Evolutionary conservation across 2,329 filamentous ascomycete genomes (phyloP), one percentile per base, ranked within the genome.

Genomic region (Triangularia setosa): DNA sequence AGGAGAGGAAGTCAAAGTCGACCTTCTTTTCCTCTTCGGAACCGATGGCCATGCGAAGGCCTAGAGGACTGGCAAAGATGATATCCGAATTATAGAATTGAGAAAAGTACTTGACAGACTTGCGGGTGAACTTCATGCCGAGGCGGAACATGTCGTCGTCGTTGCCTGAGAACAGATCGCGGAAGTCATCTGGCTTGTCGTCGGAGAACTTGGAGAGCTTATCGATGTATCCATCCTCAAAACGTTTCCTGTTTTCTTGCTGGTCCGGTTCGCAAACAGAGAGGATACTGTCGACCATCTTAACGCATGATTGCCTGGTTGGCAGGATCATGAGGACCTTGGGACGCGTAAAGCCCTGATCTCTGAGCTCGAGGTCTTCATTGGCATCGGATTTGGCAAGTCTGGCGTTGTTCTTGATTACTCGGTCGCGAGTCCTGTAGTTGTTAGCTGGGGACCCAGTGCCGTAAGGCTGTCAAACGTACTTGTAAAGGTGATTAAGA

Each of bases 71-170:
- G 23, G 92, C 93, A 61, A 99, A 83, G 62, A 99, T 92, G 69
- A 99, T 93, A 75, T 99, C 95, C 9, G 93, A 97, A 75, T 90
- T 94, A 81, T 98, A 98, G 76, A 99, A 99, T 67, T 93, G 90
- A 0, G 94, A 86, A 79, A 96, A 99, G 75, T 91, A 95, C 75
- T 97, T 98, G 74, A 98, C 83, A 0, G 93, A 96, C 78, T 97
- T 98, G 66, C 95, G 87, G 0, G 95, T 98, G 75, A 99, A 96
- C 77, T 98, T 99, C 73, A 99, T 78, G n/a, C 94, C 95, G 1
- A 98, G 81, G 2, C 94, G 88, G 79, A 98, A 99, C 85, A 96
- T 95, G 78, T 99, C 95, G 74, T 98, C 95, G 74, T 97, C 92
- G 74, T 97, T 98, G 65, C 95, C 95, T 66, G 89, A 89, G 73